Percentiles rank a stretch among this genome's conserved stretches.
Evolutionary conservation across 2,329 filamentous ascomycete genomes (phyloP).

Genomic region (Ascochyta rabiei): DNA sequence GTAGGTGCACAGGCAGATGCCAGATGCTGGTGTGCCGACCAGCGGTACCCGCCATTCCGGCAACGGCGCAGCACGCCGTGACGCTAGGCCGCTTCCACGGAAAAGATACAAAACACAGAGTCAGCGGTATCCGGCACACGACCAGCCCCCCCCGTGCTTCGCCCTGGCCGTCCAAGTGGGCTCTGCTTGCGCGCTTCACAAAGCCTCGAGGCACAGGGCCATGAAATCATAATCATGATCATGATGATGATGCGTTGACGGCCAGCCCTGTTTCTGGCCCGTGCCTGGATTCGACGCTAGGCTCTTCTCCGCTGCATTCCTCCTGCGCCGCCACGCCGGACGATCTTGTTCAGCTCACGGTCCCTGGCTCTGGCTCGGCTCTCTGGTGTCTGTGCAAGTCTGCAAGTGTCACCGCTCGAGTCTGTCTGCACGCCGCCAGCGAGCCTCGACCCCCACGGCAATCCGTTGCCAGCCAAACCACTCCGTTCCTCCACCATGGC

Average conservation of each 20-base stretch:
- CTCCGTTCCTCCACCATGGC: conserved; percentile 36
- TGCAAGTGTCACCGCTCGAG: too few relatives aligned
- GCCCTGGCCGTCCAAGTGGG: conserved; percentile 1
- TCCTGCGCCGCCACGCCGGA: conserved; percentile 18
- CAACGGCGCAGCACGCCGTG: neutral
- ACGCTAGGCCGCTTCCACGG: neutral
- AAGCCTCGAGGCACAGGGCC: conserved; percentile 7
- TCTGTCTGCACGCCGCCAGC: neutral
- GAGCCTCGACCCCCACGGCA: neutral
- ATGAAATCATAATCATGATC: too few relatives aligned
- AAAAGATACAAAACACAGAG: conserved; percentile 4
- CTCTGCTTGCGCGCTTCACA: conserved; percentile 7
- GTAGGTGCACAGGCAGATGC: too few relatives aligned
- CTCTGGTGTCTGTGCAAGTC: too few relatives aligned
- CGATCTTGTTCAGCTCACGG: conserved; percentile 11
- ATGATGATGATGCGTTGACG: conserved; percentile 18
- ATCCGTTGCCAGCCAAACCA: too few relatives aligned
- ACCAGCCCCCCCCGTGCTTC: neutral
- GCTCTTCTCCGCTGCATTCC: conserved; percentile 18
- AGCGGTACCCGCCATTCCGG: neutral
- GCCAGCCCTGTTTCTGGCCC: conserved; percentile 16
- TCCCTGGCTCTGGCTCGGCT: too few relatives aligned
- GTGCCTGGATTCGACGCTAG: conserved; percentile 13
- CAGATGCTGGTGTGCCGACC: too few relatives aligned
- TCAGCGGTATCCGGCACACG: neutral